Percentiles rank a stretch among this genome's conserved stretches.
phyloP scores from a whole-genome alignment of 148 eudicot species.

The Silene uniflora region DNA sequence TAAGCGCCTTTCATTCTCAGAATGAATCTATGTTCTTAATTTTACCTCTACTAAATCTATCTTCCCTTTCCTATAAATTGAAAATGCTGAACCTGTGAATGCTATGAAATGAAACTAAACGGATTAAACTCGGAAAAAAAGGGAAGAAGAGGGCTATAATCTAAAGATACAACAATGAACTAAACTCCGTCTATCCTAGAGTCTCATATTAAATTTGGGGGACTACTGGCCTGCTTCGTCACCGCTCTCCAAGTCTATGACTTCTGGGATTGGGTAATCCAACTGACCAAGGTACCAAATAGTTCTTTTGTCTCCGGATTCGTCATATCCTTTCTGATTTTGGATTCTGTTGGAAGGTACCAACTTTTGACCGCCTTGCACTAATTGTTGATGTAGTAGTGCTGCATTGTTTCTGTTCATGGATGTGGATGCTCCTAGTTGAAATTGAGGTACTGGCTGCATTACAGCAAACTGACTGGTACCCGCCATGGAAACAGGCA shows the following conservation, averaged over 20 bases:
- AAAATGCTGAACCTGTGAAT: neutral
- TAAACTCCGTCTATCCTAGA: slow-evolving; percentile 2
- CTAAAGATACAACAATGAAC: neutral
- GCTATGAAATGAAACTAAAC: neutral
- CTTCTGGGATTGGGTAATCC: slow-evolving; percentile 24
- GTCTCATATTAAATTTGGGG: slow-evolving; percentile 19
- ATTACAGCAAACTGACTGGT: neutral
- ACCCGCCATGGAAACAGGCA: neutral
- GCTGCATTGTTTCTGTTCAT: neutral
- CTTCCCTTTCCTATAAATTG: neutral
- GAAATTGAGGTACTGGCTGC: neutral
- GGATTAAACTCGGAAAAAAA: neutral
- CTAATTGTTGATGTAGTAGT: neutral
- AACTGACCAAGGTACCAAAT: slow-evolving; percentile 24
- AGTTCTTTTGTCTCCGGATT: slow-evolving; percentile 12
- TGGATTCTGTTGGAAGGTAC: neutral
- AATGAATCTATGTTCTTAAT: neutral
- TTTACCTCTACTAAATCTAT: neutral
- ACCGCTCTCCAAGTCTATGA: slow-evolving; percentile 19
- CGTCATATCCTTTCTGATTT: slow-evolving; percentile 9
- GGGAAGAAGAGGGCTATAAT: neutral
- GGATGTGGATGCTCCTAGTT: neutral
- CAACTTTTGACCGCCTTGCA: neutral
- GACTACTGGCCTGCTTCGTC: neutral
- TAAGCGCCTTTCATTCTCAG: neutral